These are phyloP conservation scores for Pachyrhizus erosus DNA, from an alignment of 306 rosid genomes.

Conservation along the genomic window DNA sequence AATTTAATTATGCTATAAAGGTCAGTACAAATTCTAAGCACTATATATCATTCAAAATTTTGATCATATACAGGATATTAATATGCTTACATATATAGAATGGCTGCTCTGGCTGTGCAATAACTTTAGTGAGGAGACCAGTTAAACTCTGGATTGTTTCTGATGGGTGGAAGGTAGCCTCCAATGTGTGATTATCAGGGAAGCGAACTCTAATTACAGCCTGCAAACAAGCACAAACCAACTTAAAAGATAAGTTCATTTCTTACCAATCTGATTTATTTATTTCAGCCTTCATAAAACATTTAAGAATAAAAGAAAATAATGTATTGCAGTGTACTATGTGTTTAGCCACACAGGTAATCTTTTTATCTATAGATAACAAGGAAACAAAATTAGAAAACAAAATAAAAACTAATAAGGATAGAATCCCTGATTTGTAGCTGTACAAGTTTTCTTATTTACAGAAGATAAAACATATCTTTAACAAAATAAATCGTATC, in stretches of 20 bases:
- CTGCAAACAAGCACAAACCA: conserved; percentile 55
- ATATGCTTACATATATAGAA: conserved; percentile 78
- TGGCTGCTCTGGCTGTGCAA: conserved; percentile 73
- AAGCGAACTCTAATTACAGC: conserved; percentile 86
- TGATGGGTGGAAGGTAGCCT: conserved; percentile 83
- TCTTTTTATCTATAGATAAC: no score
- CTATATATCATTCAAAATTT: background rate
- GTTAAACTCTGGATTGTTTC: conserved; percentile 79
- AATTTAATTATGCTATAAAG: background rate
- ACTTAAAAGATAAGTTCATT: conserved; percentile 4
- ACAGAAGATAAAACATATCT: no score
- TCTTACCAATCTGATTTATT: background rate
- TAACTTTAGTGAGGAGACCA: conserved; percentile 78
- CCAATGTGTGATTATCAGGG: conserved; percentile 92
- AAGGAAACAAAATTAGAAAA: no score
- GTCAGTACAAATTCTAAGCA: background rate
- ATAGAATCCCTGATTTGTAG: no score
- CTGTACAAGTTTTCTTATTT: no score
- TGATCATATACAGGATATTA: conserved; percentile 14
- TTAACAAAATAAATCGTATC: no score
- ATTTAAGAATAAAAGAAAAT: no score
- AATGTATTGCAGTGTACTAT: no score
- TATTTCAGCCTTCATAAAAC: conserved; percentile 23
- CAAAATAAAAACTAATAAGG: no score
- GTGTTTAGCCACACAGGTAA: no score